These are phyloP conservation scores for Symbiodinium pilosum DNA, from an alignment of 73 alveolate genomes.

Conservation along the genomic window DNA sequence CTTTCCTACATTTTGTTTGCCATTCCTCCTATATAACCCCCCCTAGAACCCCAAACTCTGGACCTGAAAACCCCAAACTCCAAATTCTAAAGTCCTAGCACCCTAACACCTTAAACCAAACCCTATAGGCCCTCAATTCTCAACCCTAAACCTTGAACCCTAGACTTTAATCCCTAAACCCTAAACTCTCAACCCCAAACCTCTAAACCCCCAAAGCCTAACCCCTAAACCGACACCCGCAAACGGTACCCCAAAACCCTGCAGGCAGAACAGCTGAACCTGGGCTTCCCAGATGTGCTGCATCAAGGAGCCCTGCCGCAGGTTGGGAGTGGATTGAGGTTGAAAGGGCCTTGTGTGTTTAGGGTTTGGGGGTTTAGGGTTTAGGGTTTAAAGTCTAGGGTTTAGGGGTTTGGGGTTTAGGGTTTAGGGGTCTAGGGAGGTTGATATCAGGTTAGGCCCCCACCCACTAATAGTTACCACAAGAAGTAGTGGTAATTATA, in stretches of 20 bases:
- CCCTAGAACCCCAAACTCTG: no score
- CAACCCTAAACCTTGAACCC: no score
- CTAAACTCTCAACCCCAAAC: no score
- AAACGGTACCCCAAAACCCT: no score
- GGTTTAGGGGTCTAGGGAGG: not conserved
- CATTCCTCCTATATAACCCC: no score
- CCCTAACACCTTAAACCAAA: not conserved
- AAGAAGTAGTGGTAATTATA: no score
- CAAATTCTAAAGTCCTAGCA: no score
- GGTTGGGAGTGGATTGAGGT: no score
- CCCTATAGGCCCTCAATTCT: not conserved
- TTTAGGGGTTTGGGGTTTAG: not conserved
- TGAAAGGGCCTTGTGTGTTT: no score
- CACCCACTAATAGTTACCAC: no score
- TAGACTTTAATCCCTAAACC: not conserved
- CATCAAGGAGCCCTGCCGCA: constrained; percentile 48
- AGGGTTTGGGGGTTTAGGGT: not conserved
- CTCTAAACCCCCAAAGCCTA: not conserved
- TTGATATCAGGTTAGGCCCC: not conserved
- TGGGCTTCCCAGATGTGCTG: not conserved
- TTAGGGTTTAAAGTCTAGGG: not conserved
- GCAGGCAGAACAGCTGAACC: not conserved
- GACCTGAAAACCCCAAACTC: no score
- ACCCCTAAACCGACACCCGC: not conserved
- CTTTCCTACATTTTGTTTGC: no score